Evolutionary conservation across 768 basidiomycete species (phyloP), one percentile per base, ranked within the genome.

Genomic region (Suillus plorans): DNA sequence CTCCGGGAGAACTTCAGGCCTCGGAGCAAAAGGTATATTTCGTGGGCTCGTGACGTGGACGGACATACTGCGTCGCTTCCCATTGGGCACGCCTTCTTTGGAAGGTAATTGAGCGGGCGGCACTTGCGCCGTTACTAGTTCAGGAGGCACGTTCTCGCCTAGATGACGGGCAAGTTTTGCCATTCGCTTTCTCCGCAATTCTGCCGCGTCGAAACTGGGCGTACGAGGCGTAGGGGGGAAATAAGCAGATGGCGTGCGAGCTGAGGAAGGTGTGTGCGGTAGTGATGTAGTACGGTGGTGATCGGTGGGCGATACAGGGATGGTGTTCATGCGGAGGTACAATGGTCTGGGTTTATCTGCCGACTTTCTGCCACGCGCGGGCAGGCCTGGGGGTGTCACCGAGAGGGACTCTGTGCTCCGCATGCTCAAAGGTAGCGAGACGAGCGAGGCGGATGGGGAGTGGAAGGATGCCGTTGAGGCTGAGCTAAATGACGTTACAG

Each of bases 101-200:
- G 72, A 22, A 42, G 41, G 41, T 42, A 22, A 28, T 42, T 8
- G 39, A 42, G 39, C 3, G 20, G 18, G 58, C 18, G 25, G 58
- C 18, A 18, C 37, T n/a, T 28, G 58, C 18, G 79, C 69, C 41
- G 80, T 76, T 52, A 89, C 81, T 31, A 88, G 80, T 69, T 86
- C 86, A 3, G 80, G 71, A 18, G 87, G 87, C 45, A 89, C 77
- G 65, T 81, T 82, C 74, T 87, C 86, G 41, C 87, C 87, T 8
- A 89, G 77, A 28, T 84, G 85, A 50, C 86, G 81, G 2, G 79
- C 71, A 41, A 89, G 79, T 72, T 88, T 88, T 7, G 84, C 85
- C 81, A 88, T 80, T 67, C 83, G 84, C 67, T 77, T 79, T 52
- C 86, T 72, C 22, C 81, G 78, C 20, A 77, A 67, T 65, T 78